Base-by-base conservation (phyloP, 2,329 filamentous ascomycete species). In the Ophiostoma sp. region DNA sequence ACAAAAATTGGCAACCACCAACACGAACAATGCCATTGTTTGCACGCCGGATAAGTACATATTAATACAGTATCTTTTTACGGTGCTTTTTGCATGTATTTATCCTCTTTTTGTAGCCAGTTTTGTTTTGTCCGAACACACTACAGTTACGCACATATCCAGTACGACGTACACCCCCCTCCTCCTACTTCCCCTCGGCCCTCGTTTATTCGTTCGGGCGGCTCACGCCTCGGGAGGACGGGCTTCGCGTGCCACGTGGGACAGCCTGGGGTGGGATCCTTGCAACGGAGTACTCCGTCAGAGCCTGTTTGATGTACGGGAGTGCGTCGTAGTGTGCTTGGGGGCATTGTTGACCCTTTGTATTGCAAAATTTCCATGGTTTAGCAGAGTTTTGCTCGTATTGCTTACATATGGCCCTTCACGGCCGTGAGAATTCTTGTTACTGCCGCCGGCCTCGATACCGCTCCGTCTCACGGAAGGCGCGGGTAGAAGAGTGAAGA, bases 171-270 rank as follows among this genome's bases (percentile, higher is more conserved):
- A 55, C 22, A 19, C 25, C 5, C n/a, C 52, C 57, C 59, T 28
- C 22, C 48, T 61, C 45, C 59, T n/a, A n/a, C n/a, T n/a, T 45
- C 36, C 48, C 70, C 36, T 36, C n/a, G 33, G 45, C 22, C 28
- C 66, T 69, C 39, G 31, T 57, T 28, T 33, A 31, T 42, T 25
- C 45, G 42, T 42, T 22, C 19, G 45, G 4, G 59, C 25, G 61
- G 45, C 45, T 28, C 33, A 50, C 28, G 25, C 45, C 28, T 63
- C 70, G 59, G 69, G 72, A 72, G 50, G 70, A 72, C 71, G 63
- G 73, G 71, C 50, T 28, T 74, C 70, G 72, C 64, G 63, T 74
- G 73, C 70, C 69, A 74, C 73, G 73, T 74, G 73, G 63, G 73
- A 74, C 73, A 74, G 42, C 61, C 33, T 71, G n/a, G 61, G 45